phyloP scores from a whole-genome alignment of 805 yeast genomes.

The Saccharomycopsis sp. region DNA sequence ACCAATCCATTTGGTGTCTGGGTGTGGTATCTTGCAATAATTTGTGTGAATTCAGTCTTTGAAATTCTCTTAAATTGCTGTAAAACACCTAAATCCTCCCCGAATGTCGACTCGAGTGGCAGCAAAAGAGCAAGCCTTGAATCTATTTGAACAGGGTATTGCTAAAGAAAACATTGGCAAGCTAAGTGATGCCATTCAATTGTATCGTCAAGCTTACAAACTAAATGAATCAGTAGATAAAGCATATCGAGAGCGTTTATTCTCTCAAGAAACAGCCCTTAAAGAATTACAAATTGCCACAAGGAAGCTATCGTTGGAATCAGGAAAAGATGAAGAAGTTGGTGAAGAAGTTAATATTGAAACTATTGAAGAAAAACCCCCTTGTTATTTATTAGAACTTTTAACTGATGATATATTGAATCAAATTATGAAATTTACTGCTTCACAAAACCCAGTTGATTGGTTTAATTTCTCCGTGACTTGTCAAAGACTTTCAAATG shows the following conservation, averaged over 20 bases:
- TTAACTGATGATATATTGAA: slow-evolving; percentile 52
- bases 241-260: slow-evolving; percentile 39
- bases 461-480: slow-evolving; percentile 55
- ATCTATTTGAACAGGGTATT: slow-evolving; percentile 58
- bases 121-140: no score
- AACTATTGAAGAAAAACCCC: not conserved
- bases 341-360: not conserved
- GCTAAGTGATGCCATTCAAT: slow-evolving; percentile 71
- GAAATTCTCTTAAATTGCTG: no score
- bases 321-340: not conserved
- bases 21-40: no score
- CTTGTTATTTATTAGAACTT: slow-evolving; percentile 9
- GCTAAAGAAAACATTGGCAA: slow-evolving; percentile 63
- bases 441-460: slow-evolving; percentile 42
- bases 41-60: no score
- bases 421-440: slow-evolving; percentile 37
- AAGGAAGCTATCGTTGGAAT: no score
- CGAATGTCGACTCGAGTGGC: no score
- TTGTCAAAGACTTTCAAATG: slow-evolving; percentile 36
- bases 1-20: no score
- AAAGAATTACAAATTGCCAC: not conserved
- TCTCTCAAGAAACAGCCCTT: not conserved
- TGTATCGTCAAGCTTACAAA: slow-evolving; percentile 62
- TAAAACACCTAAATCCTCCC: no score
- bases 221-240: slow-evolving; percentile 52